Conservation (phyloP, 306 rosid genomes). For the Vicia sativa region DNA sequence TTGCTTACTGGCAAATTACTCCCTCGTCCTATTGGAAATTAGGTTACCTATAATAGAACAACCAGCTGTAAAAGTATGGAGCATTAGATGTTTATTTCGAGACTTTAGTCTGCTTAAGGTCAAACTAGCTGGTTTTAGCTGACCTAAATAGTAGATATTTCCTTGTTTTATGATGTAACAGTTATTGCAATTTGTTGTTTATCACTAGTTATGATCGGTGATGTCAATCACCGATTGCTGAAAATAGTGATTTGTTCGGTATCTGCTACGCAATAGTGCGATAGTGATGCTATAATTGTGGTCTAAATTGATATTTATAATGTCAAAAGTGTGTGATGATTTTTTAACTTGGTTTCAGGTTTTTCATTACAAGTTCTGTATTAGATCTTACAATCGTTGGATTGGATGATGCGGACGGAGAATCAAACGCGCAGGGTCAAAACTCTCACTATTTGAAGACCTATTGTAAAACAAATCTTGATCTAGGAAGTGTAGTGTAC, state of each 20-base stretch:
- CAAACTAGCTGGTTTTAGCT: background rate
- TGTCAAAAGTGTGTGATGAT: background rate
- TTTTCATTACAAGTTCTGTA: conserved; percentile 89
- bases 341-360: conserved; percentile 63
- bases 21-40: background rate
- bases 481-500: conserved; percentile 84
- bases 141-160: conserved; percentile 6
- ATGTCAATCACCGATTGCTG: background rate
- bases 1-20: background rate
- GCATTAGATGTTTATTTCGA: conserved; percentile 14
- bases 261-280: background rate
- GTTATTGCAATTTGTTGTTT: background rate
- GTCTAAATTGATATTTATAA: too few species aligned
- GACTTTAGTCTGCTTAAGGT: background rate
- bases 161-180: conserved; percentile 9
- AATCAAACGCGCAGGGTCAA: conserved; percentile 71
- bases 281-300: background rate
- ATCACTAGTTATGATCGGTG: background rate
- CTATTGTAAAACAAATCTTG: conserved; percentile 77
- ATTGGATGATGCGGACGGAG: conserved; percentile 83
- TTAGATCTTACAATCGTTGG: conserved; percentile 98
- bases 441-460: conserved; percentile 76
- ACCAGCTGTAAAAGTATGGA: conserved; percentile 21
- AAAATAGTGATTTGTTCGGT: background rate
- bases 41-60: conserved; percentile 30